These are phyloP conservation scores for Mycena galericulata DNA, from an alignment of 768 basidiomycete species.

Conservation along the genomic window DNA sequence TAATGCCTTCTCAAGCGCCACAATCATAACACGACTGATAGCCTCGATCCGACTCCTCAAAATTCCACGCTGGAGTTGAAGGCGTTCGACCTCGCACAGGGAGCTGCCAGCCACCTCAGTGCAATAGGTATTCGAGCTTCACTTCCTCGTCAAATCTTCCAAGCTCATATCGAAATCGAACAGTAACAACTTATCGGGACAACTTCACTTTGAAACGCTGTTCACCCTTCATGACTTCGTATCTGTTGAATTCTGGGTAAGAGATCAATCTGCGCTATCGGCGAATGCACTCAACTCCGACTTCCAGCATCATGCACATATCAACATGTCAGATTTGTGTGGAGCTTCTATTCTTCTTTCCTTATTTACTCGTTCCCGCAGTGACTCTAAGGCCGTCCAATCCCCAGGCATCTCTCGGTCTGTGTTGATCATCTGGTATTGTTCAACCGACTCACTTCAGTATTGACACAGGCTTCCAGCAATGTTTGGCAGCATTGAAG, in stretches of 20 bases:
- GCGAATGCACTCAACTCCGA: constrained; percentile 29
- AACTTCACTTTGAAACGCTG: constrained; percentile 69
- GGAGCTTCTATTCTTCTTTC: constrained; percentile 24
- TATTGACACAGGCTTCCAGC: constrained; percentile 53
- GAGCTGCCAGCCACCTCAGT: constrained; percentile 78
- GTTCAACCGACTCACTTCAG: neutral
- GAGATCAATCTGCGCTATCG: constrained; percentile 42
- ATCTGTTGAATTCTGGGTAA: constrained; percentile 79
- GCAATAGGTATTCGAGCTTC: constrained; percentile 59
- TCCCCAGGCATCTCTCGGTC: constrained; percentile 73
- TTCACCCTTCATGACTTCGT: constrained; percentile 76
- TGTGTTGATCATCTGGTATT: constrained; percentile 6
- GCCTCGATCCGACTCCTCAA: constrained; percentile 57
- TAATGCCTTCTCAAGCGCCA: neutral
- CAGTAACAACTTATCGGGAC: constrained; percentile 71
- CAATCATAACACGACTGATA: constrained; percentile 36
- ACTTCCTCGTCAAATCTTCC: constrained; percentile 2
- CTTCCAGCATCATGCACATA: constrained; percentile 82
- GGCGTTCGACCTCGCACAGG: constrained; percentile 81
- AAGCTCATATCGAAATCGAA: constrained; percentile 18
- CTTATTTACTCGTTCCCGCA: constrained; percentile 43
- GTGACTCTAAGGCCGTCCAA: constrained; percentile 80
- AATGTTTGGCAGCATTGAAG: constrained; percentile 71
- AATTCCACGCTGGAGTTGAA: constrained; percentile 67
- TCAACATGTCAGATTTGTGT: constrained; percentile 65